Evolutionary conservation across 2,329 filamentous ascomycete genomes (phyloP), one percentile per base, ranked within the genome.

Genomic region (Claviceps arundinis): DNA sequence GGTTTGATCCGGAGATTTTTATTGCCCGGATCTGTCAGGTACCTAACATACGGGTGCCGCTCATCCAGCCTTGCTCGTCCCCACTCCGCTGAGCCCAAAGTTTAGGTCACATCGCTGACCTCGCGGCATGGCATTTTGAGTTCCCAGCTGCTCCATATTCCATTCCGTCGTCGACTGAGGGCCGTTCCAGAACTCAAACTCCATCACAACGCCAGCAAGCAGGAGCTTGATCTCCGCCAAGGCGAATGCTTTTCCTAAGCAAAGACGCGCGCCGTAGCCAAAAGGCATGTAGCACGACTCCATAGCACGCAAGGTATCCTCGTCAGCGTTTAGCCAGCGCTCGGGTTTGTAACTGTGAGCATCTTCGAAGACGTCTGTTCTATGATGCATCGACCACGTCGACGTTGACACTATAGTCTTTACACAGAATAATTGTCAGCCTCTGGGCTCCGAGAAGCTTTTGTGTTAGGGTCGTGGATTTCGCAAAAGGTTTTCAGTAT

Each of bases 331-430:
- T 37, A 53, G 37, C 52, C 52, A 53, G 16, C 52, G 52, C 2
- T 50, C 52, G 16, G 52, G 52, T 13, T 38, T n/a, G 43, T 47
- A 50, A 2, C 16, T 16, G 37, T 47, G 42, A 6, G 48, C 34
- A 17, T 50, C 47, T 16, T n/a, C 5, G 43, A 53, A 53, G 9
- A 50, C 37, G n/a, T 50, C 48, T 37, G 43, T 37, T 17, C 47
- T 38, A 6, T 47, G 48, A 14, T 53, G 52, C 41, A 53, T 47
- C 6, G 48, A 26, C 34, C 50, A 13, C 2, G 52, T 53, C 37
- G 52, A 50, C 7, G 52, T 50, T 24, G 52, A 53, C n/a, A 53
- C 52, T 16, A 53, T 19, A 11, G 52, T 53, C 52, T 53, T 30
- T 9, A 47, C 9, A 16, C 5, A 11, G 40, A 24, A n/a, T 13